A percentile compares a stretch with the other conserved stretches of the same genome.
phyloP scores from a whole-genome alignment of 148 eudicot species.

The Chenopodium berlandieri region DNA sequence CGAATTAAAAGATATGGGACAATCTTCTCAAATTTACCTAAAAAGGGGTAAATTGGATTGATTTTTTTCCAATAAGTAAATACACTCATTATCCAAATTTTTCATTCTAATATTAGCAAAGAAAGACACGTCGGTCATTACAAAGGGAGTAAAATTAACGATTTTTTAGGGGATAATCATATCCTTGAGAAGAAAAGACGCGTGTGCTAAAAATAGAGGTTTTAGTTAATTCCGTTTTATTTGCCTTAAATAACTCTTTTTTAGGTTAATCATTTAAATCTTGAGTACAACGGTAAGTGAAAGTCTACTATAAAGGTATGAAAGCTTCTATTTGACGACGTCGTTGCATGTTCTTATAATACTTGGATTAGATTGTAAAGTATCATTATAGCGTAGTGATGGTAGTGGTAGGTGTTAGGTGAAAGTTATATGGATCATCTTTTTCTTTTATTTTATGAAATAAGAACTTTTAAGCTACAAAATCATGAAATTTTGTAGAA shows the following conservation, averaged over 20 bases:
- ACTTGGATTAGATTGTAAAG: neutral
- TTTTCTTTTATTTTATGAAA: neutral
- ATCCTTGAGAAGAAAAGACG: slow-evolving; percentile 6
- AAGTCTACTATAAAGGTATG: neutral
- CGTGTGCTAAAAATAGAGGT: neutral
- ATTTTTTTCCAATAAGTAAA: too few species aligned
- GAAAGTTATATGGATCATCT: neutral
- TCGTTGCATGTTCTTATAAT: neutral
- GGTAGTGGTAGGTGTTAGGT: slow-evolving; percentile 21
- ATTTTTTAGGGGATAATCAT: neutral
- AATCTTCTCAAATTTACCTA: too few species aligned
- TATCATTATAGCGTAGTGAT: slow-evolving; percentile 3
- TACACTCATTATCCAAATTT: too few species aligned
- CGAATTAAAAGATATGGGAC: too few species aligned
- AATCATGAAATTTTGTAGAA: too few species aligned
- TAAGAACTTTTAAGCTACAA: too few species aligned
- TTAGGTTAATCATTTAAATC: neutral
- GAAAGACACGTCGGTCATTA: neutral
- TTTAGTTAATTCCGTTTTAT: neutral
- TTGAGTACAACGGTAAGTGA: slow-evolving; percentile 16
- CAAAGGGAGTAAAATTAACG: slow-evolving; percentile 20
- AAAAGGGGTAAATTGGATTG: too few species aligned
- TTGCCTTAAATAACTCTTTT: neutral
- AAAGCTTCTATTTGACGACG: neutral
- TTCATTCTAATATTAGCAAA: neutral